These are phyloP conservation scores for Graphium sp. DNA, from an alignment of 2,329 filamentous ascomycete species.

Conservation along the genomic window DNA sequence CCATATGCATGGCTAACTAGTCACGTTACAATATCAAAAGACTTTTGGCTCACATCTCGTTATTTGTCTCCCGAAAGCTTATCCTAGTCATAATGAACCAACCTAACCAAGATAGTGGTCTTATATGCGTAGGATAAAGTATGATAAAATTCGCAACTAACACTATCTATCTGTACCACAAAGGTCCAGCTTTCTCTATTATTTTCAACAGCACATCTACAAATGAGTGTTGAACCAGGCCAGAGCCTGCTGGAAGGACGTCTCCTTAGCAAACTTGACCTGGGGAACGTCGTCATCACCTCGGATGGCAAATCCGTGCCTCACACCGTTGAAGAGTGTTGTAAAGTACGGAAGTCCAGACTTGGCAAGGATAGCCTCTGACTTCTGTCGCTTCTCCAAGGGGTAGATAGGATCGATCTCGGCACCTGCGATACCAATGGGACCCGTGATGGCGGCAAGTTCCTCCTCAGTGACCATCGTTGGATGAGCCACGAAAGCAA, in stretches of 20 bases:
- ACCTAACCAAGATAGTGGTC: too few relatives aligned
- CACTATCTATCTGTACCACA: too few relatives aligned
- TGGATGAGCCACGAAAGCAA: slow-evolving; percentile 61
- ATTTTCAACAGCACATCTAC: too few relatives aligned
- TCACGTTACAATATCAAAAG: too few relatives aligned
- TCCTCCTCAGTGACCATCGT: slow-evolving; percentile 56
- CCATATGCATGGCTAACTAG: too few relatives aligned
- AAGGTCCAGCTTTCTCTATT: too few relatives aligned
- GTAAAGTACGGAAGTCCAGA: slow-evolving; percentile 53
- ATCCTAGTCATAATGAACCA: too few relatives aligned
- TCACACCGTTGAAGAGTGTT: slow-evolving; percentile 53
- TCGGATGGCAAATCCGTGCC: slow-evolving; percentile 62
- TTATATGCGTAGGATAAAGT: too few relatives aligned
- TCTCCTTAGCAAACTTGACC: slow-evolving; percentile 58
- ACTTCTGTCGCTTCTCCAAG: slow-evolving; percentile 42
- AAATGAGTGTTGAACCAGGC: slow-evolving; percentile 63
- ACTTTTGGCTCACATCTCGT: too few relatives aligned
- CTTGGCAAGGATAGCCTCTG: slow-evolving; percentile 44
- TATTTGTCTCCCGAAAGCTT: too few relatives aligned
- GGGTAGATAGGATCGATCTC: slow-evolving; percentile 54
- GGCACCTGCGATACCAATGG: slow-evolving; percentile 48
- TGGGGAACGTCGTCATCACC: slow-evolving; percentile 39
- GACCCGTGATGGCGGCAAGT: slow-evolving; percentile 46
- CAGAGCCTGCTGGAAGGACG: slow-evolving; percentile 64
- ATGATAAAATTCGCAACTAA: too few relatives aligned